Evolutionary conservation across 2,329 filamentous ascomycete species (phyloP).

Genomic region (Aotearoamyces nothofagi): DNA sequence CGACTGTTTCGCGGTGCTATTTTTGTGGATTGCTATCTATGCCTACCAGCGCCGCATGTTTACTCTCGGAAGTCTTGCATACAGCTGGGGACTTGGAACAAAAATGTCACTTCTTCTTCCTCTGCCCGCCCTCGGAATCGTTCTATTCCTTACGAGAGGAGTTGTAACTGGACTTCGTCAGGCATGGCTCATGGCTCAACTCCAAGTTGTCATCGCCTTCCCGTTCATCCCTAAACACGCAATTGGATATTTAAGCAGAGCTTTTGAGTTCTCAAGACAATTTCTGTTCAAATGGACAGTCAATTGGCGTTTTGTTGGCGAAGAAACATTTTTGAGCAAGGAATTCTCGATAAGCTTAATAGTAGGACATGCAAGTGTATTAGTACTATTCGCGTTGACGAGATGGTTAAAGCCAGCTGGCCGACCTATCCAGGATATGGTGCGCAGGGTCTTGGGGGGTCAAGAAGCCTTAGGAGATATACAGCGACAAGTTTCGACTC

Average conservation of each 20-base stretch:
- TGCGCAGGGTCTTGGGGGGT: constrained; percentile 12
- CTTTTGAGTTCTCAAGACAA: constrained; percentile 80
- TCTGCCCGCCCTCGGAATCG: constrained; percentile 63
- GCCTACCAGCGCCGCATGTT: constrained; percentile 61
- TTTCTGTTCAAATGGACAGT: constrained; percentile 99
- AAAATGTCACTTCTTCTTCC: constrained; percentile 88
- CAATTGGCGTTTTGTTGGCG: constrained; percentile 93
- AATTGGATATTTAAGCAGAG: constrained; percentile 59
- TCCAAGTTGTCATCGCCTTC: constrained; percentile 53
- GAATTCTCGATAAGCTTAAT: constrained; percentile 43
- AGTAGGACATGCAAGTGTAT: constrained; percentile 34
- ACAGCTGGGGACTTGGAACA: constrained; percentile 68
- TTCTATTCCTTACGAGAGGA: constrained; percentile 62
- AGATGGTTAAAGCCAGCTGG: constrained; percentile 46
- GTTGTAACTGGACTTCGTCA: constrained; percentile 49
- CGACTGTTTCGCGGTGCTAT: constrained; percentile 76
- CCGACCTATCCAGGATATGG: constrained; percentile 30
- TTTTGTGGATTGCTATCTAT: constrained; percentile 70
- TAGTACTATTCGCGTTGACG: constrained; percentile 38
- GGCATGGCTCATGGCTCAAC: constrained; percentile 54
- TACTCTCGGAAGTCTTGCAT: constrained; percentile 57
- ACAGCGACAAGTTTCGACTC: constrained; percentile 30
- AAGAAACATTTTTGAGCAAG: constrained; percentile 62
- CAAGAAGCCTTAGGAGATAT: constrained; percentile 21
- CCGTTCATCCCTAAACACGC: constrained; percentile 58